phyloP scores from a whole-genome alignment of 163 green algal species.

The Scenedesmus sp. region DNA sequence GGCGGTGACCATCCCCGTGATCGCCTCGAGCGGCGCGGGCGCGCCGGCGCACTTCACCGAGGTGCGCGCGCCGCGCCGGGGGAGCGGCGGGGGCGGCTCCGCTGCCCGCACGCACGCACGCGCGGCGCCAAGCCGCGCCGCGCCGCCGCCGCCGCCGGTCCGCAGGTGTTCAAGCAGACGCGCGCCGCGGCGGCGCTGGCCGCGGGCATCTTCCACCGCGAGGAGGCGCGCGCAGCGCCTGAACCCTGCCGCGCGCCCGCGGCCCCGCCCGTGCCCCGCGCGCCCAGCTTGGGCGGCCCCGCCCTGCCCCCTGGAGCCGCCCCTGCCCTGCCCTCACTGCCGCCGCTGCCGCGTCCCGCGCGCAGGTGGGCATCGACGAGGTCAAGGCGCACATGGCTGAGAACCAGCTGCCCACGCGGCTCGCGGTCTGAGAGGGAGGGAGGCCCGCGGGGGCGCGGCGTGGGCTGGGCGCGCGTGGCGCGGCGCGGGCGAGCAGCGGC shows the following conservation, averaged over 20 bases:
- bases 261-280: too few species aligned
- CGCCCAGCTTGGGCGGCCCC: too few species aligned
- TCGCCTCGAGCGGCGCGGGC: constrained; percentile 93
- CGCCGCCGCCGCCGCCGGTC: too few species aligned
- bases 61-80: constrained; percentile 36
- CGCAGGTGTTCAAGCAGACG: constrained; percentile 88
- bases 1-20: constrained; percentile 97
- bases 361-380: constrained; percentile 86
- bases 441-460: too few species aligned
- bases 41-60: constrained; percentile 92
- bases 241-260: too few species aligned
- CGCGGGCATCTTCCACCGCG: constrained; percentile 99
- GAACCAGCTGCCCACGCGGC: constrained; percentile 81
- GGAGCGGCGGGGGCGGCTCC: background rate
- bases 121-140: background rate
- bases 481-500: too few species aligned
- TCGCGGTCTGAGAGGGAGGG: constrained; percentile 57
- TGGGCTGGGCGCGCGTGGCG: too few species aligned
- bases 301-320: too few species aligned
- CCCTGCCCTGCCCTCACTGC: too few species aligned
- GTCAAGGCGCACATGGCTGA: constrained; percentile 93
- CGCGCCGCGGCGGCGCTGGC: constrained; percentile 82
- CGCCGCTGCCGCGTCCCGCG: constrained; percentile 85
- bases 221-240: too few species aligned
- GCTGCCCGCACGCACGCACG: background rate